Percentiles rank a stretch among this genome's conserved stretches.
Evolutionary conservation across 129 eudicot species (phyloP).

Genomic region (Flaveria linearis): DNA sequence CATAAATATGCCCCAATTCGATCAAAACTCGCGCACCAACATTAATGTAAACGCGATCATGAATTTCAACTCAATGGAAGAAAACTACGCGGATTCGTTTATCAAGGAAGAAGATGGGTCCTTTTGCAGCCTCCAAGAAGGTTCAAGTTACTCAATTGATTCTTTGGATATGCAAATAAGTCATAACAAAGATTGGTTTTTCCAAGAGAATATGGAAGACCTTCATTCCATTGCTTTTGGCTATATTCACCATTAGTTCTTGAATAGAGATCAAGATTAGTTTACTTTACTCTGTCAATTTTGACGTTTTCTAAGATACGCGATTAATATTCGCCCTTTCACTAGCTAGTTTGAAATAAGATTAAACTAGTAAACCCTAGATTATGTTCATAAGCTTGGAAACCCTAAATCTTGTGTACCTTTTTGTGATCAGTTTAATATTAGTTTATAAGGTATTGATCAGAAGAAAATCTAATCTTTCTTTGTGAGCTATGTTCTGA

Average conservation of each 20-base stretch:
- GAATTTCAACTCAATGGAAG: constrained; percentile 40
- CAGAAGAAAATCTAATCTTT: constrained; percentile 22
- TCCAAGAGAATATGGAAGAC: constrained; percentile 65
- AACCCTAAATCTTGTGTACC: constrained; percentile 54
- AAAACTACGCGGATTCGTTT: constrained; percentile 34
- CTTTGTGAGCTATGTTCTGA: constrained; percentile 21
- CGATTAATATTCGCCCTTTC: constrained; percentile 23
- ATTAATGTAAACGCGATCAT: constrained; percentile 11
- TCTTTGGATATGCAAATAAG: constrained; percentile 55
- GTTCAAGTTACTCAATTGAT: constrained; percentile 58
- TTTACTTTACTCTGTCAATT: constrained; percentile 32
- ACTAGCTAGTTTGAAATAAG: constrained; percentile 33
- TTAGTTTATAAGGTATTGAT: constrained; percentile 24
- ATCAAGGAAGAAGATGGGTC: constrained; percentile 57
- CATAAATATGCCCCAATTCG: constrained; percentile 54
- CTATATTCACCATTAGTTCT: constrained; percentile 53
- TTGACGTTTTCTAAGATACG: constrained; percentile 36
- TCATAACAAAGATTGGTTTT: constrained; percentile 53
- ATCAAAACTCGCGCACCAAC: constrained; percentile 31
- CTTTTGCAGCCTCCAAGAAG: constrained; percentile 58
- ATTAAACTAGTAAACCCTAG: constrained; percentile 60
- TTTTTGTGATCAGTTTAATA: constrained; percentile 38
- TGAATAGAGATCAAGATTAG: constrained; percentile 20
- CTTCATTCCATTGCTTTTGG: constrained; percentile 77
- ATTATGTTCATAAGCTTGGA: constrained; percentile 46